These are phyloP conservation scores for Russula virescens DNA, from an alignment of 768 basidiomycete species.

Conservation along the genomic window DNA sequence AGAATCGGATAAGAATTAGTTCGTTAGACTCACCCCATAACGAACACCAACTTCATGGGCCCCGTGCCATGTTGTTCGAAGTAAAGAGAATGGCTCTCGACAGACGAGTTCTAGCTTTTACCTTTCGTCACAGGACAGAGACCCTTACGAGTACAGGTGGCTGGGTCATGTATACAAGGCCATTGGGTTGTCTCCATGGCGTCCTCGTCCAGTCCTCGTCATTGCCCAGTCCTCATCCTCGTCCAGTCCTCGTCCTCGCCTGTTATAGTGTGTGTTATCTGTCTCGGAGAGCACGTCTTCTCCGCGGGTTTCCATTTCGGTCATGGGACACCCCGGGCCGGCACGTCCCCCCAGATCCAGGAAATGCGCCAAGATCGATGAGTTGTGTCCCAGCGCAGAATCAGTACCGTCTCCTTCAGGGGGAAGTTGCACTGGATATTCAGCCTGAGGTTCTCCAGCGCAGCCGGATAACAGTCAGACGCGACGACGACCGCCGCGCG, in stretches of 20 bases:
- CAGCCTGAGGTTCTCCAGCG: constrained; percentile 41
- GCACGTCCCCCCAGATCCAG: constrained; percentile 42
- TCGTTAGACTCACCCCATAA: constrained; percentile 54
- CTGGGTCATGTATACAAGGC: constrained; percentile 49
- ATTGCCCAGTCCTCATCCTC: too few species aligned
- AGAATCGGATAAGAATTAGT: background rate
- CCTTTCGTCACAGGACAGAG: constrained; percentile 66
- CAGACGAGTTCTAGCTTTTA: constrained; percentile 37
- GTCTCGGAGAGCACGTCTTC: too few species aligned
- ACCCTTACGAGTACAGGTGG: constrained; percentile 61
- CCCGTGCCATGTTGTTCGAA: constrained; percentile 72
- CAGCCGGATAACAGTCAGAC: constrained; percentile 46
- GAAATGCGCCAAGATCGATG: constrained; percentile 27
- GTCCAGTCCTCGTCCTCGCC: too few species aligned
- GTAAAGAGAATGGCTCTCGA: constrained; percentile 74
- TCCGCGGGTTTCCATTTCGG: too few species aligned
- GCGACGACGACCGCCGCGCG: constrained; percentile 40
- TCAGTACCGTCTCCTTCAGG: background rate
- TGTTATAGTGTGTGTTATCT: too few species aligned
- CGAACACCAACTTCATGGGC: constrained; percentile 61
- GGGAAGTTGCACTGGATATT: constrained; percentile 40
- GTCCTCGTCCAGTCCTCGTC: too few species aligned
- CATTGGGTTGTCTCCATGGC: constrained; percentile 24
- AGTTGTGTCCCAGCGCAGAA: background rate
- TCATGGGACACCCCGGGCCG: too few species aligned